phyloP scores from a whole-genome alignment of 495 filamentous ascomycete genomes.

The Viridothelium virens region DNA sequence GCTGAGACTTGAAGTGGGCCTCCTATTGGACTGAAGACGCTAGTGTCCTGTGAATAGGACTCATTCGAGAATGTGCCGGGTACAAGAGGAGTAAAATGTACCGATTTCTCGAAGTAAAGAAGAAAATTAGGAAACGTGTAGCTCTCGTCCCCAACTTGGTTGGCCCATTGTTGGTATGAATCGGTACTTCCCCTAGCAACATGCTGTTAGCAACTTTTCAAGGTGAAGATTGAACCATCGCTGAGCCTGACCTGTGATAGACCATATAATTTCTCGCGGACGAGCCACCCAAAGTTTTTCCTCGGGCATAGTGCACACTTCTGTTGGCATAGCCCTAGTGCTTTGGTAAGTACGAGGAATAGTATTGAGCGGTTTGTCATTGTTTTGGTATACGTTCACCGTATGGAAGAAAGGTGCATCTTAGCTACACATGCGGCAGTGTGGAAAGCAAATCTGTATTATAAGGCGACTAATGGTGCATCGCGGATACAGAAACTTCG shows the following conservation, averaged over 20 bases:
- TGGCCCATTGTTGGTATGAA: constrained; percentile 49
- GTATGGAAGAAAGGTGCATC: too few species aligned
- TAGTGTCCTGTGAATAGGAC: constrained; percentile 39
- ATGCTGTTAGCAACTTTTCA: not conserved
- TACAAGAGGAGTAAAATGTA: constrained; percentile 47
- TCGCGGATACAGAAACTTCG: not conserved
- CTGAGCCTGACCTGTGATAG: constrained; percentile 21
- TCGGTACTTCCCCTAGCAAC: constrained; percentile 32
- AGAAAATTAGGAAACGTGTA: constrained; percentile 48
- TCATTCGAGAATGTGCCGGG: constrained; percentile 33
- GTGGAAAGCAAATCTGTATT: too few species aligned
- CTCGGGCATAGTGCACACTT: constrained; percentile 26
- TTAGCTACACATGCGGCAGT: too few species aligned
- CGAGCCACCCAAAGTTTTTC: constrained; percentile 26
- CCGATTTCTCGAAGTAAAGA: constrained; percentile 48
- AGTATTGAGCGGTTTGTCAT: not conserved
- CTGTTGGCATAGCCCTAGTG: constrained; percentile 6
- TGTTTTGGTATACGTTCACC: not conserved
- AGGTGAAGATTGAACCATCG: not conserved
- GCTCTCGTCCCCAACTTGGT: constrained; percentile 46
- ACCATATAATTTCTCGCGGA: constrained; percentile 25
- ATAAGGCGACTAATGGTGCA: not conserved
- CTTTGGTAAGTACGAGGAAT: not conserved
- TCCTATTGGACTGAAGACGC: constrained; percentile 30
- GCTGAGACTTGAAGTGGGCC: constrained; percentile 48